Evolutionary conservation across 2,329 filamentous ascomycete genomes (phyloP).

Genomic region (Pestalotiopsis sp.): DNA sequence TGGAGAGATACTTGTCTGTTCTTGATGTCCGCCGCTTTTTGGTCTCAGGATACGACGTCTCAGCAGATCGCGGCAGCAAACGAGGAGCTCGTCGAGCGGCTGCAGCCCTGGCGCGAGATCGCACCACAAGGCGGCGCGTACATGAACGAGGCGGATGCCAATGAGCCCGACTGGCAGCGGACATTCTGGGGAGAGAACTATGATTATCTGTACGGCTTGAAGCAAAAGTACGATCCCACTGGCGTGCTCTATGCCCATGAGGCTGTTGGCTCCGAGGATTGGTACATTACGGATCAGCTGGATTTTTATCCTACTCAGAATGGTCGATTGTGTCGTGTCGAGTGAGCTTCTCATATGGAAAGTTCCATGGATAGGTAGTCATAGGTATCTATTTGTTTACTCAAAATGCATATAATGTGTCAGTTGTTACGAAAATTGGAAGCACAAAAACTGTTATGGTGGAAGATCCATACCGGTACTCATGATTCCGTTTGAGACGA

Average conservation of each 20-base stretch:
- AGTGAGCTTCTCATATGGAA: neutral
- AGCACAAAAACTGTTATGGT: no score
- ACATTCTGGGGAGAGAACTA: slow-evolving; percentile 38
- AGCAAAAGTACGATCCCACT: slow-evolving; percentile 40
- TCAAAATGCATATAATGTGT: no score
- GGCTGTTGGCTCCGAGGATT: slow-evolving; percentile 37
- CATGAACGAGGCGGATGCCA: slow-evolving; percentile 41
- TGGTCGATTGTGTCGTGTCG: neutral
- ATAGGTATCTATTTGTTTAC: no score
- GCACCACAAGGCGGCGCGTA: slow-evolving; percentile 28
- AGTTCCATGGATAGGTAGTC: no score
- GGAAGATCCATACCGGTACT: neutral
- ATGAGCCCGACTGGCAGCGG: slow-evolving; percentile 30
- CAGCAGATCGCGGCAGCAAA: neutral
- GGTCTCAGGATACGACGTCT: neutral
- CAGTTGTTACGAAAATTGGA: no score
- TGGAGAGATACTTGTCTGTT: slow-evolving; percentile 38
- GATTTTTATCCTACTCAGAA: neutral
- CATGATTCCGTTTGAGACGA: neutral
- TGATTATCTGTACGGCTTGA: slow-evolving; percentile 32
- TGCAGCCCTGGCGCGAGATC: slow-evolving; percentile 15
- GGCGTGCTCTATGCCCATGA: slow-evolving; percentile 39
- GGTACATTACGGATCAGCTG: neutral
- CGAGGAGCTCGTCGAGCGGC: neutral
- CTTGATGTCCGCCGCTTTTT: neutral